A percentile compares a stretch with the other conserved stretches of the same genome.
phyloP scores from a whole-genome alignment of 1,139 yeast genomes.

The Hansenula anomala region DNA sequence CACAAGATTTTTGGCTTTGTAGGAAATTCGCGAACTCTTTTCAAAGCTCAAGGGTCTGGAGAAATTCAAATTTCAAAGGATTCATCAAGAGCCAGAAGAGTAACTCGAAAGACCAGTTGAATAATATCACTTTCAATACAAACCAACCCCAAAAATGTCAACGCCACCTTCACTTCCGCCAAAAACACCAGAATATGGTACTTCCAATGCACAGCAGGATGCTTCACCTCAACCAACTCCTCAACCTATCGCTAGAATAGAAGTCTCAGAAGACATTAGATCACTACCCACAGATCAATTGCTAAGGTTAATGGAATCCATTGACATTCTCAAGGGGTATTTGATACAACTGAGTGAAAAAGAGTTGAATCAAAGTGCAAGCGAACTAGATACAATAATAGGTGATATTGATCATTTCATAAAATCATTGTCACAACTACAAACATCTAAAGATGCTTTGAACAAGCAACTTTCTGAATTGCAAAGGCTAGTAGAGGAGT shows the following conservation, averaged over 20 bases:
- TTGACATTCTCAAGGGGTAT: constrained; percentile 25
- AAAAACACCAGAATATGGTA: constrained; percentile 5
- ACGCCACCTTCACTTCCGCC: constrained; percentile 16
- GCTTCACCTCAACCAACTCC: background rate
- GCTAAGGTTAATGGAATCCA: constrained; percentile 20
- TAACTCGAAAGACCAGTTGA: too few species aligned
- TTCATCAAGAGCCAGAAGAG: background rate
- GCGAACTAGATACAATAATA: constrained; percentile 8
- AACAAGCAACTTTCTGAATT: constrained; percentile 8
- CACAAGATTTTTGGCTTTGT: too few species aligned
- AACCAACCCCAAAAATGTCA: background rate
- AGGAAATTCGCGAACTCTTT: background rate
- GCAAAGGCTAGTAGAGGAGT: constrained; percentile 6
- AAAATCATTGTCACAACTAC: constrained; percentile 3
- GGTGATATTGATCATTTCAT: constrained; percentile 10
- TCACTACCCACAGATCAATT: constrained; percentile 24
- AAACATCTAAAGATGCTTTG: constrained; percentile 8
- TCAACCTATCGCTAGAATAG: constrained; percentile 4
- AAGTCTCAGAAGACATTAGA: constrained; percentile 20
- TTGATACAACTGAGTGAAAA: constrained; percentile 15
- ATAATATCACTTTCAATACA: background rate
- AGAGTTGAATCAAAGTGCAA: constrained; percentile 8
- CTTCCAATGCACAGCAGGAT: background rate
- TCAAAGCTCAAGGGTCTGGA: too few species aligned
- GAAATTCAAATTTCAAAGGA: too few species aligned